Conservation (phyloP, 116 monocot species). For the Thalassia testudinum region DNA sequence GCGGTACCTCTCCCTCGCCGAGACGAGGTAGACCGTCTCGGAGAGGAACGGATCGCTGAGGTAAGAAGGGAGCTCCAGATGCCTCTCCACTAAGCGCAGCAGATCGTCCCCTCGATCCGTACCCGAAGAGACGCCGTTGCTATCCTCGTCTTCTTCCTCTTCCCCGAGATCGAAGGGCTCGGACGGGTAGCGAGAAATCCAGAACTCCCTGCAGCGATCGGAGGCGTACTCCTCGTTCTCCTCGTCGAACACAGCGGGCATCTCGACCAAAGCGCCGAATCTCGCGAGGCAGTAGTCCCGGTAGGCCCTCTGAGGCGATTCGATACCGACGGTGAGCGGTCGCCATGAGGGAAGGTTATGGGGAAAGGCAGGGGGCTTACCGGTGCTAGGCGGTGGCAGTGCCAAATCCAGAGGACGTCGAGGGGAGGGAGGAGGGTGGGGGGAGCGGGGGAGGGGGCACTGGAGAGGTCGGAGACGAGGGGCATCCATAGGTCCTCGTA, state of each 20-base stretch:
- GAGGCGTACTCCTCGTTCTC: constrained; percentile 69
- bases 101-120: constrained; percentile 16
- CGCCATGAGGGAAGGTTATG: too few relatives aligned
- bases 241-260: constrained; percentile 67
- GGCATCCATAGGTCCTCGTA: constrained; percentile 93
- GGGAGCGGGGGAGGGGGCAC: constrained; percentile 5
- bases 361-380: constrained; percentile 7
- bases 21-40: constrained; percentile 71
- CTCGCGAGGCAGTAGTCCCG: constrained; percentile 54
- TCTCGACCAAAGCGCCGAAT: constrained; percentile 56
- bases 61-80: constrained; percentile 10
- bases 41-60: constrained; percentile 42
- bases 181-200: constrained; percentile 44
- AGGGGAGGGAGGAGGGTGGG: constrained; percentile 60
- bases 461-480: constrained; percentile 30
- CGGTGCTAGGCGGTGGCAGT: constrained; percentile 72
- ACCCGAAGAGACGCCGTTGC: not conserved
- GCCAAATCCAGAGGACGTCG: constrained; percentile 82
- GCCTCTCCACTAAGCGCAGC: constrained; percentile 12
- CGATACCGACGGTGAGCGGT: constrained; percentile 8
- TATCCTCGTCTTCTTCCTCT: constrained; percentile 6
- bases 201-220: constrained; percentile 47
- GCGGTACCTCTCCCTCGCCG: constrained; percentile 53
- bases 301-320: too few relatives aligned
- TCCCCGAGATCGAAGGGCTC: constrained; percentile 56